Evolutionary conservation across 345 rosid genomes (phyloP), one percentile per base, ranked within the genome.

Genomic region (Isatis tinctoria): DNA sequence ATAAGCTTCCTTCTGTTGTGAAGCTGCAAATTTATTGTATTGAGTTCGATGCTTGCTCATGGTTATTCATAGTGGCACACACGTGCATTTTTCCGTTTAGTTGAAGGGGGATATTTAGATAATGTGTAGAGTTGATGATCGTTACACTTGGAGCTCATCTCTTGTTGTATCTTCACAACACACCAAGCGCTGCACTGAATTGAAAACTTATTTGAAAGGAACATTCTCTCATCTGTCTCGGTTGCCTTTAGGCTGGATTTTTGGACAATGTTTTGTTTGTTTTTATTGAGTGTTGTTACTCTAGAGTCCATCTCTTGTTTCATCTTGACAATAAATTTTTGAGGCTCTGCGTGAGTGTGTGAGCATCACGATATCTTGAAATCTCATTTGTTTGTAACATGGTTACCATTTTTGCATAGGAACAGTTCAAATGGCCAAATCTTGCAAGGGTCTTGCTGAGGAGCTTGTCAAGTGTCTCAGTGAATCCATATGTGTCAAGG

Each of bases 401-500:
- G 41, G 18, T 61, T 54, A 11, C 27, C 53, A n/a, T 13, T 70
- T 44, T 59, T 72, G 71, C 18, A 13, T 51, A 16, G 48, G 35
- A 58, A 59, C 72, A 48, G 49, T 70, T 71, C 22, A 39, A 69
- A 96, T 92, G 99, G 67, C 99, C 3, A 96, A 96, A 82, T 90
- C 99, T 59, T 96, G 97, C 83, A 96, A 92, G 76, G 99, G 97
- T 60, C 88, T 96, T 14, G 99, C 98, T 16, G 79, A 80, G 81
- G 98, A 92, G 77, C 88, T 96, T 62, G 97, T 96, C 18, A 90
- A 90, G 83, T 96, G 99, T 80, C 92, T 92, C 36, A 90, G 92
- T 32, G 95, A 92, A 69, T 92, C 99, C 0, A 87, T 82, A 2
- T 96, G 98, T 76, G 85, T 92, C 58, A 89, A 89, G 89, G 95